A percentile compares a stretch with the other conserved stretches of the same genome.
These are phyloP conservation scores for Neopestalotiopsis clavispora DNA, from an alignment of 2,329 filamentous ascomycete species.

Conservation along the genomic window DNA sequence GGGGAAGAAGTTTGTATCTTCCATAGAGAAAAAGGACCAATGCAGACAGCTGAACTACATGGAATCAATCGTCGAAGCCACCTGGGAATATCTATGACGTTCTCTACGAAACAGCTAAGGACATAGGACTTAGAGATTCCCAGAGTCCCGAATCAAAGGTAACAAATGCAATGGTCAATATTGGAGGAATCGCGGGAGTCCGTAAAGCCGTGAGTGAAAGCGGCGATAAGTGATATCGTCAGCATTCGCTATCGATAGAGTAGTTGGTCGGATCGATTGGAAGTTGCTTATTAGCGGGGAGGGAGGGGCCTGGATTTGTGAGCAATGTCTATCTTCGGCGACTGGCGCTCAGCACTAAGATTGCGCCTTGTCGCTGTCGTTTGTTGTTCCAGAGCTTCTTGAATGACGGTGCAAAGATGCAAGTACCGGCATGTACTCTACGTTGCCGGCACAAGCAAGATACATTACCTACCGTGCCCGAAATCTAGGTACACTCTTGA, in stretches of 20 bases:
- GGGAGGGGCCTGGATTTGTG: conserved; percentile 20
- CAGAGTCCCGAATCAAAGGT: neutral
- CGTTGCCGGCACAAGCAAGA: neutral
- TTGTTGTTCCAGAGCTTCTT: neutral
- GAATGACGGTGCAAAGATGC: neutral
- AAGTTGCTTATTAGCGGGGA: neutral
- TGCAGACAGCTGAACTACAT: neutral
- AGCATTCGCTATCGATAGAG: conserved; percentile 18
- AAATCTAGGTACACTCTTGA: neutral
- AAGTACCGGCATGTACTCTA: conserved; percentile 13
- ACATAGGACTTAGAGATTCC: neutral
- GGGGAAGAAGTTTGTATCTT: neutral
- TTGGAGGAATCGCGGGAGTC: neutral
- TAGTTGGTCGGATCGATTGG: conserved; percentile 3
- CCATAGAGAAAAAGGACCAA: neutral
- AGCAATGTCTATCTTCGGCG: conserved; percentile 20
- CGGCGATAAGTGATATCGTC: conserved; percentile 14
- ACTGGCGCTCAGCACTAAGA: conserved; percentile 9
- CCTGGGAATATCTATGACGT: neutral
- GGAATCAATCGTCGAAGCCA: neutral
- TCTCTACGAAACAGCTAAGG: neutral
- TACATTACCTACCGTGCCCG: neutral
- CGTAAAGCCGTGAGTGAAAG: neutral
- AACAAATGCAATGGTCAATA: neutral
- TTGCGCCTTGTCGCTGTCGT: conserved; percentile 9